Percentiles rank a stretch among this genome's conserved stretches.
Conservation (phyloP, 306 rosid species). For the Glycine tomentella region DNA sequence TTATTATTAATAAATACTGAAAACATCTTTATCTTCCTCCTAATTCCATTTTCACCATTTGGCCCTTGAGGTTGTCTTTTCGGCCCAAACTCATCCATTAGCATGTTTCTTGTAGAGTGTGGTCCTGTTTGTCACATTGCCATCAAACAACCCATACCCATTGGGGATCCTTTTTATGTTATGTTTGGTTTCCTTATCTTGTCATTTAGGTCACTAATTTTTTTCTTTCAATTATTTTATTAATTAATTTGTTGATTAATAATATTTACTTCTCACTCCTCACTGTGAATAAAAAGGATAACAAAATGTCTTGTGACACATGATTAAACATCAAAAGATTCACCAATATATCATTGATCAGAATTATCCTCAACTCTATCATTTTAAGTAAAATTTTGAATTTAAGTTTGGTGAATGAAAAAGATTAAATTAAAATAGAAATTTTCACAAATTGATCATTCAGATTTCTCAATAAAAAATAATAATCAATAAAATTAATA, state of each 20-base stretch:
- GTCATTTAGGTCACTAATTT: not conserved
- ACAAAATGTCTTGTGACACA: not conserved
- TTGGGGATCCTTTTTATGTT: not conserved
- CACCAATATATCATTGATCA: too few relatives aligned
- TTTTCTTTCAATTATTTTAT: not conserved
- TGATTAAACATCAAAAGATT: not conserved
- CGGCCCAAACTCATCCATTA: not conserved
- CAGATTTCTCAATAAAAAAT: too few relatives aligned
- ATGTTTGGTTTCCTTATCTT: not conserved
- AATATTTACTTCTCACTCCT: not conserved
- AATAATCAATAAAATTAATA: too few relatives aligned
- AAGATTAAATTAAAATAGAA: too few relatives aligned
- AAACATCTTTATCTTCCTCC: not conserved
- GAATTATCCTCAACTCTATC: too few relatives aligned
- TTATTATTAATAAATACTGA: too few relatives aligned
- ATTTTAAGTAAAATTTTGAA: too few relatives aligned
- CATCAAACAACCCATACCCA: not conserved
- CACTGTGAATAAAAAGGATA: not conserved
- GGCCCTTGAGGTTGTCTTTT: not conserved
- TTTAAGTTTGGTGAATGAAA: too few relatives aligned
- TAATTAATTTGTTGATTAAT: not conserved
- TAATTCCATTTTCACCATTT: not conserved
- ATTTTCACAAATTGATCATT: too few relatives aligned
- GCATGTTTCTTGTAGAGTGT: not conserved
- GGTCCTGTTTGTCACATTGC: not conserved